Base-by-base conservation (phyloP, 345 rosid genomes). In the Fremontodendron californicum region DNA sequence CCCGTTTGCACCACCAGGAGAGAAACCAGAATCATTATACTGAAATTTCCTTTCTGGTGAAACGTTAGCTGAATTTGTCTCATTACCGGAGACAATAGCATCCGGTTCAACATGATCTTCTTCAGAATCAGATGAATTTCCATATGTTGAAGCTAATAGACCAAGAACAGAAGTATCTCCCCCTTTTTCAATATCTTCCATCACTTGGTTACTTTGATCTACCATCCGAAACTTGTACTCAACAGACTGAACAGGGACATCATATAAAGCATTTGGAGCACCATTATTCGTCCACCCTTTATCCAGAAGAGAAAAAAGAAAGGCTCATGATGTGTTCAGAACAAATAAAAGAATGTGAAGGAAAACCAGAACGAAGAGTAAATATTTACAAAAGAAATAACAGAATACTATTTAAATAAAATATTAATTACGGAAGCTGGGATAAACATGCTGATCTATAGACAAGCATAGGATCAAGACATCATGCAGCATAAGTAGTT, bases 81-180 rank as follows among this genome's bases (percentile, higher is more conserved):
- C 86, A 75, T 77, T 84, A 42, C 31, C 78, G 57, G 29, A 67
- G 73, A 65, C 52, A 37, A 86, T 63, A 75, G 48, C 80, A 82
- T 85, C 84, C 13, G 74, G 79, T 74, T 84, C 88, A 68, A 46
- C 76, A 70, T 80, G 82, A 23, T 90, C 97, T 73, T 95, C 92
- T 73, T 96, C 99, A 8, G 98, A 93, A 76, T 93, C 99, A 1
- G 99, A 93, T 55, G 97, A 93, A 78, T 90, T 86, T 81, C 94
- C 99, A 84, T 96, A 96, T 49, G 85, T 84, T 78, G 85, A 83
- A 86, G 94, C 99, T 69, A 96, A 86, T 23, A 96, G 79, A 57
- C 90, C 90, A 75, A 96, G 98, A 39, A 96, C 94, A 75, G 90
- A 91, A 67, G 76, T 60, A n/a, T 84, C 84, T 49, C 72, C 75